Percentiles rank a stretch among this genome's conserved stretches.
Conservation (phyloP, 345 rosid genomes). For the Lenwebbia sp. region DNA sequence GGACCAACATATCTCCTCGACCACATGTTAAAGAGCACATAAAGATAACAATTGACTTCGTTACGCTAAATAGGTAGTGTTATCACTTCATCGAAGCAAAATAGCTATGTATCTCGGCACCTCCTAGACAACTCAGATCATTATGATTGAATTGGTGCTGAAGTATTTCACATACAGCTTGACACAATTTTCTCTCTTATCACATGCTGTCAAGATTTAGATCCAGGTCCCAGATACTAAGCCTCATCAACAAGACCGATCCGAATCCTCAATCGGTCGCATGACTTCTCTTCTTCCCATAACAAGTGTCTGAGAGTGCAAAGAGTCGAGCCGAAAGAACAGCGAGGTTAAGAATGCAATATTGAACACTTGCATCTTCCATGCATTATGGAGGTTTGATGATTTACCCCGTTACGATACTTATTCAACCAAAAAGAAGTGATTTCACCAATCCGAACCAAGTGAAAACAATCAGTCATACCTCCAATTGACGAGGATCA, state of each 20-base stretch:
- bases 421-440: neutral
- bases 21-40: neutral
- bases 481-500: neutral
- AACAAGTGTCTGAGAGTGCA: neutral
- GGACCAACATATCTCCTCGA: neutral
- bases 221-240: neutral
- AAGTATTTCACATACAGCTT: neutral
- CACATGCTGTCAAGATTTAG: neutral
- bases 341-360: neutral
- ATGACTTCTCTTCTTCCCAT: neutral
- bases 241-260: neutral
- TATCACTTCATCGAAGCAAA: neutral
- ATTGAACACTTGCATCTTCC: neutral
- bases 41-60: neutral
- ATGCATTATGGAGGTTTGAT: neutral
- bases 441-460: neutral
- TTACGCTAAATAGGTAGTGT: neutral
- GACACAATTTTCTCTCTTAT: neutral
- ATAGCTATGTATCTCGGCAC: neutral
- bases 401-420: neutral
- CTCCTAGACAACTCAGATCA: too few species aligned
- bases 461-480: neutral
- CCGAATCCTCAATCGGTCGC: neutral
- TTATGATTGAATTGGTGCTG: too few species aligned
- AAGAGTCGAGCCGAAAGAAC: neutral